Evolutionary conservation across 805 yeast species (phyloP).

Genomic region (Saturnispora galanensis): DNA sequence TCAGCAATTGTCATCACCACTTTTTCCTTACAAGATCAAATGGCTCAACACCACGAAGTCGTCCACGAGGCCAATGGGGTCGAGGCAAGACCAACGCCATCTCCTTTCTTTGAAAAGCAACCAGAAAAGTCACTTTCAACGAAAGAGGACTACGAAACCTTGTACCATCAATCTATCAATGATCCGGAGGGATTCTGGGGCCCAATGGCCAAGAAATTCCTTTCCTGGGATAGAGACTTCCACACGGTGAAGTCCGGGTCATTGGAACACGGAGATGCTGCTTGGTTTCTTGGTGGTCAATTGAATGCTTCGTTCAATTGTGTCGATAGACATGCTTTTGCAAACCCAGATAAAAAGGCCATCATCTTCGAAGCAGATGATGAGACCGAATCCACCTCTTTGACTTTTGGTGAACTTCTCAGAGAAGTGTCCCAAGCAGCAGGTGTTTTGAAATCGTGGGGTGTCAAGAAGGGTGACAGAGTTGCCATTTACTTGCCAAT

Average conservation of each 20-base stretch:
- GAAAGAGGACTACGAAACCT: conserved; percentile 55
- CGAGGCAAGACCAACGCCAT: conserved; percentile 40
- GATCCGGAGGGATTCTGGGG: conserved; percentile 80
- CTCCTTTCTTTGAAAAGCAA: conserved; percentile 45
- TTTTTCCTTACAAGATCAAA: not conserved
- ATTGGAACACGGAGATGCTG: conserved; percentile 64
- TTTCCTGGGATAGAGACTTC: conserved; percentile 77
- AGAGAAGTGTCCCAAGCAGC: conserved; percentile 81
- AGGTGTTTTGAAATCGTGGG: conserved; percentile 71
- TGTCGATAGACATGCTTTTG: conserved; percentile 91
- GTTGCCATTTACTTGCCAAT: conserved; percentile 95
- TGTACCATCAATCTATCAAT: conserved; percentile 67
- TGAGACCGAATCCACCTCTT: conserved; percentile 55
- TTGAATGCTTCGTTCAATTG: conserved; percentile 89
- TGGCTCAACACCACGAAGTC: conserved; percentile 30
- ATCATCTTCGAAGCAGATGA: conserved; percentile 93
- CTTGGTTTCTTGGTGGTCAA: conserved; percentile 93
- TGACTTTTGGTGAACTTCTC: conserved; percentile 82
- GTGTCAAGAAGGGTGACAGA: conserved; percentile 89
- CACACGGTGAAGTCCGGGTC: conserved; percentile 54
- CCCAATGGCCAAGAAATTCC: conserved; percentile 57
- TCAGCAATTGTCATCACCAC: not conserved
- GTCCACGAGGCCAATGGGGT: conserved; percentile 56
- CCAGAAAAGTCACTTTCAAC: conserved; percentile 51
- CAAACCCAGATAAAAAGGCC: conserved; percentile 76